These are phyloP conservation scores for Blastobotrys apis DNA, from an alignment of 1,139 yeast genomes.

Conservation along the genomic window DNA sequence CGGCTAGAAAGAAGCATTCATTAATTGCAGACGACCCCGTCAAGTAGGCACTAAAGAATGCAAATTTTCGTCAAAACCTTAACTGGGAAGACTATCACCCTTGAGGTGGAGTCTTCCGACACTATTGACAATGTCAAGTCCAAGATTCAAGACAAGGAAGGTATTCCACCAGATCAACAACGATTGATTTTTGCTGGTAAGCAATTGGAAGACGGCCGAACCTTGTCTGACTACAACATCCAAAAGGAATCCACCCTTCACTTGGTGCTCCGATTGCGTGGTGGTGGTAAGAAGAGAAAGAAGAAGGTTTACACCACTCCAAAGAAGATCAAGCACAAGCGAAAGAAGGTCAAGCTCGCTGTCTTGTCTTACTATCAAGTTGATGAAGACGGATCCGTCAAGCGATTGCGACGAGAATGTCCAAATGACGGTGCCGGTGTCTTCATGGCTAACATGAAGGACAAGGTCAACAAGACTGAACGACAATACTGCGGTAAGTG, in stretches of 20 bases:
- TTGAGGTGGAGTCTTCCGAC: constrained; percentile 98
- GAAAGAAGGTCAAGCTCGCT: constrained; percentile 98
- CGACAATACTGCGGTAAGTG: constrained; percentile 99
- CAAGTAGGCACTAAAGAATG: constrained; percentile 44
- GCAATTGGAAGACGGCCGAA: constrained; percentile 99
- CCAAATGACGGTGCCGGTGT: constrained; percentile 97
- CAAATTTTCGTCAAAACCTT: constrained; percentile 98
- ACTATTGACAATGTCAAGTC: constrained; percentile 99
- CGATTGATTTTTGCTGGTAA: constrained; percentile 99
- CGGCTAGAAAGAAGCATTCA: constrained; percentile 30
- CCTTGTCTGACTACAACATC: constrained; percentile 98
- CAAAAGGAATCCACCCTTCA: constrained; percentile 99
- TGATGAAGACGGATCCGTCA: constrained; percentile 96
- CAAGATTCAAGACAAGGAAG: constrained; percentile 99
- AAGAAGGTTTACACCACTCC: constrained; percentile 99
- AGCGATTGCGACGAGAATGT: constrained; percentile 99
- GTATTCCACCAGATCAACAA: constrained; percentile 99
- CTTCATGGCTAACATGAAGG: constrained; percentile 99
- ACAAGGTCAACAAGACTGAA: constrained; percentile 91
- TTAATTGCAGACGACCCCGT: constrained; percentile 32
- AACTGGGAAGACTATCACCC: constrained; percentile 98
- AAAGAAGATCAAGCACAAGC: constrained; percentile 99
- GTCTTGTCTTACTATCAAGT: constrained; percentile 99
- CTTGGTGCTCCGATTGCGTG: constrained; percentile 97
- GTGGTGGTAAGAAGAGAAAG: constrained; percentile 99